Conservation (phyloP, 257 asterid genomes). For the Thymus mandschuricus region DNA sequence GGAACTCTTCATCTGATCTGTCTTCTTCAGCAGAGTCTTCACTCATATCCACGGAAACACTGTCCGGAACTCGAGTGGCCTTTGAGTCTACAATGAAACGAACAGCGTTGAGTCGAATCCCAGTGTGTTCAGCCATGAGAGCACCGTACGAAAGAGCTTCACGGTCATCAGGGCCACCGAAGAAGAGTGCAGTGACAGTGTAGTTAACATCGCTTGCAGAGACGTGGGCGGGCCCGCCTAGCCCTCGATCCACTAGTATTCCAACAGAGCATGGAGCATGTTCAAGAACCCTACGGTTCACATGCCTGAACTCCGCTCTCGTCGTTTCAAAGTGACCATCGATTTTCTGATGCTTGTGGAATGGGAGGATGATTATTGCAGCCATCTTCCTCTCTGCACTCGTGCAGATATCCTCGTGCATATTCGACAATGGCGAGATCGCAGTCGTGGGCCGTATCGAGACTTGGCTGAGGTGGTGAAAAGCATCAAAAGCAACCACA, state of each 20-base stretch:
- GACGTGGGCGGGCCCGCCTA: constrained; percentile 65
- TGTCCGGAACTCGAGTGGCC: constrained; percentile 36
- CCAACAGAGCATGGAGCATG: constrained; percentile 74
- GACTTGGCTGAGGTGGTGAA: constrained; percentile 71
- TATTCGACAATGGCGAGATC: constrained; percentile 60
- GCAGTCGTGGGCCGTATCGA: constrained; percentile 67
- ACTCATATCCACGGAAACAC: constrained; percentile 35
- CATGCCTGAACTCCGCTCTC: constrained; percentile 51
- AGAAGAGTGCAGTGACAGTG: constrained; percentile 52
- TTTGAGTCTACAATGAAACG: constrained; percentile 42
- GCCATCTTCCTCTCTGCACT: constrained; percentile 56
- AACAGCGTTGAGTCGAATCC: constrained; percentile 47
- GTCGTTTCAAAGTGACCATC: constrained; percentile 72
- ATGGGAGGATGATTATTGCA: constrained; percentile 65
- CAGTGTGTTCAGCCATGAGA: constrained; percentile 77
- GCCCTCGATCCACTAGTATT: constrained; percentile 66
- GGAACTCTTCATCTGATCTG: constrained; percentile 45
- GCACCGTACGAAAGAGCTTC: constrained; percentile 68
- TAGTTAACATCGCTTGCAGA: constrained; percentile 61
- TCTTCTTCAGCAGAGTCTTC: constrained; percentile 28
- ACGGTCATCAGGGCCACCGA: constrained; percentile 70
- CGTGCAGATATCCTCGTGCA: constrained; percentile 68
- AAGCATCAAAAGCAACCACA: constrained; percentile 68
- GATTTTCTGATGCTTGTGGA: constrained; percentile 62
- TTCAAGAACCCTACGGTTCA: constrained; percentile 64